Conservation (phyloP, 805 yeast genomes). For the Wickerhamiella vanderwaltii region DNA sequence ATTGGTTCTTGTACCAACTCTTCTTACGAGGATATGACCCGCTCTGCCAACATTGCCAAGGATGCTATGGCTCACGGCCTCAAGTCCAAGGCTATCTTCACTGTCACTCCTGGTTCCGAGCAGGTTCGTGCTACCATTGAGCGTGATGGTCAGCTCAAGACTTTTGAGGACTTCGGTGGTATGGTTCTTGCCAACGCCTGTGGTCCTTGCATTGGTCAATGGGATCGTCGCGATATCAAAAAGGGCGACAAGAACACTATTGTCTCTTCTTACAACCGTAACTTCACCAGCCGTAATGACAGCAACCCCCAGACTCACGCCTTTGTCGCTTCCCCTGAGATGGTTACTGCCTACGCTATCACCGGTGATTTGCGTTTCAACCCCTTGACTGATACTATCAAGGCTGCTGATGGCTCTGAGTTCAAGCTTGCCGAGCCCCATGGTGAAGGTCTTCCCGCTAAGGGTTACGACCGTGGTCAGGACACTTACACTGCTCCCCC, state of each 20-base stretch:
- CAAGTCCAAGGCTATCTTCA: constrained; percentile 81
- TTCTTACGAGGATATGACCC: constrained; percentile 95
- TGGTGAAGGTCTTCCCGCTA: constrained; percentile 81
- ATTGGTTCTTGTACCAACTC: constrained; percentile 99
- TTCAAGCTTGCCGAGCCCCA: constrained; percentile 78
- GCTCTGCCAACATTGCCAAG: constrained; percentile 83
- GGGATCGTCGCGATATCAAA: constrained; percentile 90
- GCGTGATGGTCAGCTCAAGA: constrained; percentile 83
- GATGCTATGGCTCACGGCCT: constrained; percentile 88
- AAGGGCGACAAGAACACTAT: constrained; percentile 94
- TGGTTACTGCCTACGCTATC: constrained; percentile 88
- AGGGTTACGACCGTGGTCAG: constrained; percentile 87
- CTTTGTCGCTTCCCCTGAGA: constrained; percentile 93
- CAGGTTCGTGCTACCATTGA: constrained; percentile 97
- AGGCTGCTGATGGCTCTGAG: constrained; percentile 79
- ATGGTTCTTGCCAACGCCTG: constrained; percentile 93
- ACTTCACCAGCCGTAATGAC: constrained; percentile 95
- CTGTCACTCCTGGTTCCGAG: constrained; percentile 97
- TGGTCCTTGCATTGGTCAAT: constrained; percentile 99
- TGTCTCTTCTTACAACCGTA: constrained; percentile 95
- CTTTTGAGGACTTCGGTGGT: constrained; percentile 87
- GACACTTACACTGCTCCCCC: constrained; percentile 98
- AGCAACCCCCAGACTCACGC: constrained; percentile 97
- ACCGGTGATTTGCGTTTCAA: constrained; percentile 95
- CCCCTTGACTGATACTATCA: constrained; percentile 83